Evolutionary conservation across 2,329 filamentous ascomycete genomes (phyloP).

Genomic region (Stromatinia cepivora): DNA sequence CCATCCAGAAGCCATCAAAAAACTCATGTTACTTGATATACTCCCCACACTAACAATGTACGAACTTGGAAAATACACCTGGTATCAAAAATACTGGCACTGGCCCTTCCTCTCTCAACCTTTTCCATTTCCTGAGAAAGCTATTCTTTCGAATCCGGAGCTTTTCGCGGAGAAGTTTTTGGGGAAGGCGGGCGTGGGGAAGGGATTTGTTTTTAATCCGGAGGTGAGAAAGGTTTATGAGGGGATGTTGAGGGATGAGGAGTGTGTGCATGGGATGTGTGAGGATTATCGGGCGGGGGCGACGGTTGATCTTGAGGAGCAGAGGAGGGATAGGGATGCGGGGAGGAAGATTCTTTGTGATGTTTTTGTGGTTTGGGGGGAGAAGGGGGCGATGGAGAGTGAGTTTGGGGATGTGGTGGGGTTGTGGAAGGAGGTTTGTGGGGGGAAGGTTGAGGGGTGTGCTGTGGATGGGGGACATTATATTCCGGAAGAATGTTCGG

Average conservation of each 20-base stretch:
- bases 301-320: constrained; percentile 53
- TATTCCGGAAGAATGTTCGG: constrained; percentile 53
- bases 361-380: constrained; percentile 53
- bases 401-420: constrained; percentile 48
- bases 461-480: constrained; percentile 51
- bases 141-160: constrained; percentile 44
- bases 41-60: constrained; percentile 58
- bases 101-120: constrained; percentile 60
- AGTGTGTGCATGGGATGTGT: constrained; percentile 51
- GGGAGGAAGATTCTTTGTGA: constrained; percentile 50
- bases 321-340: constrained; percentile 47
- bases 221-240: constrained; percentile 28
- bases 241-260: constrained; percentile 40
- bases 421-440: constrained; percentile 53
- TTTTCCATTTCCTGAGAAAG: constrained; percentile 51
- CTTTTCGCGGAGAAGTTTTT: constrained; percentile 46
- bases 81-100: constrained; percentile 56
- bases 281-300: constrained; percentile 58
- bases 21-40: constrained; percentile 52
- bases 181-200: constrained; percentile 31
- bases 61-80: constrained; percentile 44
- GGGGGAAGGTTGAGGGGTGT: constrained; percentile 44
- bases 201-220: constrained; percentile 26
- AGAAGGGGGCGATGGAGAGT: constrained; percentile 50
- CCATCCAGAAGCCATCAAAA: constrained; percentile 39